Conservation (phyloP, 139 green algal species). For the Yamagishiella unicocca region DNA sequence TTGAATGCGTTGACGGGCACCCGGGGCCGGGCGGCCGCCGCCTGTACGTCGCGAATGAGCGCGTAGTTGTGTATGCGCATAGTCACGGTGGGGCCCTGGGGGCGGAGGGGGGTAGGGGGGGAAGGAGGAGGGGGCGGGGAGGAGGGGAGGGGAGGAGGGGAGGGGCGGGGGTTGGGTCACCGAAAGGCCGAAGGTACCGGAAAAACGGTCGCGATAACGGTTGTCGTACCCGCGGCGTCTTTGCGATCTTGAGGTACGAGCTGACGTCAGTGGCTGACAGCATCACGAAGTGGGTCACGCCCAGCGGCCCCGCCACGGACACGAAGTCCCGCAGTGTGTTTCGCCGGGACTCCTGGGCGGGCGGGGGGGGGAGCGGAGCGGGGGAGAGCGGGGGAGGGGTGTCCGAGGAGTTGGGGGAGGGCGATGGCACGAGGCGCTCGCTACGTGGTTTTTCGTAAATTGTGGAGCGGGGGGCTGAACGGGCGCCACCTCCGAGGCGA, state of each 20-base stretch:
- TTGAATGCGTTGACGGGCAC: conserved; percentile 75
- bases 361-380: neutral
- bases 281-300: conserved; percentile 96
- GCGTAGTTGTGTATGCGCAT: conserved; percentile 88
- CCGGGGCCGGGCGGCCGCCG: conserved; percentile 75
- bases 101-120: neutral
- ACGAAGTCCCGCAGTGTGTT: conserved; percentile 98
- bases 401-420: neutral
- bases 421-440: too few species aligned
- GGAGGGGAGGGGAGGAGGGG: neutral
- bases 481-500: too few species aligned
- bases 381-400: neutral
- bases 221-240: conserved; percentile 82
- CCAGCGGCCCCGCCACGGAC: conserved; percentile 93
- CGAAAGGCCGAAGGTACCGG: too few species aligned
- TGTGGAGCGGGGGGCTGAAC: too few species aligned
- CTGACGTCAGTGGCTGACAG: conserved; percentile 89
- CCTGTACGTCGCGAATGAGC: conserved; percentile 87
- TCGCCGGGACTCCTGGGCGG: conserved; percentile 76
- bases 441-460: too few species aligned
- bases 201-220: too few species aligned
- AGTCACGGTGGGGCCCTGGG: conserved; percentile 93
- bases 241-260: conserved; percentile 90
- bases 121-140: neutral
- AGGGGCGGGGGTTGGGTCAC: too few species aligned